Evolutionary conservation across 331 rosid genomes (phyloP).

Genomic region (Phaseolus coccineus): DNA sequence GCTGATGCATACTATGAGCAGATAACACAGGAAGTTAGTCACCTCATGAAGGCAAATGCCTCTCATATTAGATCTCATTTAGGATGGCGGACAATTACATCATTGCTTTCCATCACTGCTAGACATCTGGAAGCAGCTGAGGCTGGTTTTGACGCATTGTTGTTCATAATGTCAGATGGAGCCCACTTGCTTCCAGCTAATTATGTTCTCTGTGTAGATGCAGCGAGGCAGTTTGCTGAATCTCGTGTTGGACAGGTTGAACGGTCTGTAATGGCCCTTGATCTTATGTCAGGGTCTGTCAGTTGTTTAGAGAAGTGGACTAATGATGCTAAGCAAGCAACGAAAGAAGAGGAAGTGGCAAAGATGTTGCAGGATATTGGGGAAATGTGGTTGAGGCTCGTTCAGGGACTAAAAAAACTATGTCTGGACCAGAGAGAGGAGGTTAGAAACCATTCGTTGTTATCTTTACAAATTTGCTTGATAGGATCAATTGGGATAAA

Average conservation of each 20-base stretch:
- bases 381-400: conserved; percentile 92
- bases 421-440: conserved; percentile 94
- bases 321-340: conserved; percentile 65
- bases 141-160: conserved; percentile 83
- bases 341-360: conserved; percentile 63
- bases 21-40: conserved; percentile 86
- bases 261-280: conserved; percentile 75
- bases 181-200: conserved; percentile 84
- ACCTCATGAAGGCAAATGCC: conserved; percentile 88
- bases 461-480: conserved; percentile 81
- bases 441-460: conserved; percentile 83
- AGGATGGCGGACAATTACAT: conserved; percentile 91
- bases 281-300: conserved; percentile 80
- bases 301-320: conserved; percentile 75
- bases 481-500: conserved; percentile 69
- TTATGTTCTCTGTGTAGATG: conserved; percentile 75
- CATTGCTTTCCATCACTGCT: conserved; percentile 81
- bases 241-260: conserved; percentile 90
- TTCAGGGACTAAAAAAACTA: conserved; percentile 72
- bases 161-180: conserved; percentile 80
- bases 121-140: conserved; percentile 90
- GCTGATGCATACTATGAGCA: conserved; percentile 91
- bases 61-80: conserved; percentile 83
- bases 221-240: conserved; percentile 87
- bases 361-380: conserved; percentile 75